phyloP scores from a whole-genome alignment of 495 filamentous ascomycete genomes.

The Bathelium albidoporum region DNA sequence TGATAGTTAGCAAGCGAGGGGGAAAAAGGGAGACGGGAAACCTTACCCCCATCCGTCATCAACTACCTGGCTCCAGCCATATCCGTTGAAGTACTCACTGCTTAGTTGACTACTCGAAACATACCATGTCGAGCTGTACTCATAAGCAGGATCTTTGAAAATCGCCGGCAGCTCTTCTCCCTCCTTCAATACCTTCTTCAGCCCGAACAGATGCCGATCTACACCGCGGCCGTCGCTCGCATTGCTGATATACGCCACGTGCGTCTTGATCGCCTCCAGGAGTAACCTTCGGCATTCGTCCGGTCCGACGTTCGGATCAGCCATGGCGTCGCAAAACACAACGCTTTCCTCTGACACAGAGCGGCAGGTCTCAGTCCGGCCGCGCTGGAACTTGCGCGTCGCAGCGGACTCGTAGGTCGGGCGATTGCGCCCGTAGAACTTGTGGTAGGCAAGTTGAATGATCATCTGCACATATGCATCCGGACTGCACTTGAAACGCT shows the following conservation, averaged over 20 bases:
- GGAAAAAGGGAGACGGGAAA: background rate
- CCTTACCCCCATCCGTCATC: conserved; percentile 76
- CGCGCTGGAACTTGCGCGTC: conserved; percentile 87
- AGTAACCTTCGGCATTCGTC: conserved; percentile 62
- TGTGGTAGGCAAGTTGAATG: conserved; percentile 97
- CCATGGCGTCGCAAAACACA: conserved; percentile 82
- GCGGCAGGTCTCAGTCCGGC: conserved; percentile 93
- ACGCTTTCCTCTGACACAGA: conserved; percentile 84
- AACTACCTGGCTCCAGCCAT: conserved; percentile 98
- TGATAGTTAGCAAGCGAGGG: background rate
- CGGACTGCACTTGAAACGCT: conserved; percentile 97
- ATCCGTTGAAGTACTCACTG: conserved; percentile 97
- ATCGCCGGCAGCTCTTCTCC: conserved; percentile 74
- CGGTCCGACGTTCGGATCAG: conserved; percentile 48
- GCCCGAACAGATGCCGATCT: conserved; percentile 90
- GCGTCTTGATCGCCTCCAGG: conserved; percentile 67
- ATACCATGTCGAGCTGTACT: conserved; percentile 82
- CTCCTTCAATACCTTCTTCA: conserved; percentile 80
- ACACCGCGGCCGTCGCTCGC: conserved; percentile 89
- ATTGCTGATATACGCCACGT: conserved; percentile 81
- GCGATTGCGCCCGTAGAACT: conserved; percentile 97
- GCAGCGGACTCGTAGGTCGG: conserved; percentile 97
- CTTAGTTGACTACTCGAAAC: conserved; percentile 81
- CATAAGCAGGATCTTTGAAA: conserved; percentile 76
- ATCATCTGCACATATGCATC: conserved; percentile 98